phyloP scores from a whole-genome alignment of 257 asterid species.

The Plectranthus barbatus region DNA sequence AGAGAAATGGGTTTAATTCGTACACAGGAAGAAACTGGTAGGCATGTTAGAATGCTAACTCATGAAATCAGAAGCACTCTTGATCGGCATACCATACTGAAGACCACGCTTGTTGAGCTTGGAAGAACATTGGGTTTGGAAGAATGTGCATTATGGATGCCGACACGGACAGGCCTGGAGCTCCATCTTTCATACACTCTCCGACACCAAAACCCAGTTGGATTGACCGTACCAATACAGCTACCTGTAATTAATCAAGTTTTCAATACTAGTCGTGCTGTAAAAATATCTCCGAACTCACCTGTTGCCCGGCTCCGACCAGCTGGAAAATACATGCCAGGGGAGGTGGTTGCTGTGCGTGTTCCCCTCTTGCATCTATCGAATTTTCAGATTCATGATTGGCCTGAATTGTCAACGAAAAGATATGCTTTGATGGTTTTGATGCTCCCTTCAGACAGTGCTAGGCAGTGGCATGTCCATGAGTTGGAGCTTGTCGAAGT shows the following conservation, averaged over 20 bases:
- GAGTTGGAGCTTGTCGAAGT: conserved; percentile 98
- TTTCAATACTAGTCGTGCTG: conserved; percentile 64
- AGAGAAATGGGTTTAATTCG: conserved; percentile 97
- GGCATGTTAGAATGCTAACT: conserved; percentile 97
- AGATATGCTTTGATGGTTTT: conserved; percentile 93
- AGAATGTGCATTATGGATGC: conserved; percentile 99
- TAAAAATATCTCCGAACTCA: conserved; percentile 72
- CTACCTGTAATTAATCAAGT: conserved; percentile 73
- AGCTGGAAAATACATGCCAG: conserved; percentile 70
- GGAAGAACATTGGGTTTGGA: conserved; percentile 86
- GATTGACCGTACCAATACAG: conserved; percentile 81
- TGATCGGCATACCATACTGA: conserved; percentile 87
- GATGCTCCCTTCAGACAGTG: conserved; percentile 95
- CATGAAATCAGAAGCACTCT: conserved; percentile 98
- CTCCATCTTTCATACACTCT: conserved; percentile 94
- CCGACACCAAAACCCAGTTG: conserved; percentile 83
- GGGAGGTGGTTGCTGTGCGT: conserved; percentile 95
- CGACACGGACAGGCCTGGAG: conserved; percentile 83
- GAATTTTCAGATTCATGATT: conserved; percentile 87
- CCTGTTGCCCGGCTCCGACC: conserved; percentile 81
- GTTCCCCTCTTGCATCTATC: conserved; percentile 83
- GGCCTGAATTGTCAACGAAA: conserved; percentile 94
- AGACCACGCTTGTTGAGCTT: conserved; percentile 88
- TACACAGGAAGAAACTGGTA: conserved; percentile 94
- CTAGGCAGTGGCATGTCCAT: conserved; percentile 93